Percentiles rank a stretch among this genome's conserved stretches.
These are phyloP conservation scores for Collybia sp. DNA, from an alignment of 768 basidiomycete species.

Conservation along the genomic window DNA sequence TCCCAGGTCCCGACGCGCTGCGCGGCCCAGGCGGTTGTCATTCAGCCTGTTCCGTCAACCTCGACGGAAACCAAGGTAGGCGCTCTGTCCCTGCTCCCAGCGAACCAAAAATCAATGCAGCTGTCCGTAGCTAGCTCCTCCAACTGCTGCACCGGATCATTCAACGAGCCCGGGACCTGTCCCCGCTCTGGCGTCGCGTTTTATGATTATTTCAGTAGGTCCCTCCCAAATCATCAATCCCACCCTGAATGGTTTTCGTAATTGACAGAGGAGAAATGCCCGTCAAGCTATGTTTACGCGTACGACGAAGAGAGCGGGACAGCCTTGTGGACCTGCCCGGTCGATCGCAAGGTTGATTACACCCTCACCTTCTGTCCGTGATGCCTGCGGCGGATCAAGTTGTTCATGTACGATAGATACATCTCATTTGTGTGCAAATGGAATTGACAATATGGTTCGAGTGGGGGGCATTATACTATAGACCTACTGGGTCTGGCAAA, in stretches of 20 bases:
- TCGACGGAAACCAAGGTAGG: constrained; percentile 31
- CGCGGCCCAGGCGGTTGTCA: background rate
- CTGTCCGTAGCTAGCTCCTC: constrained; percentile 9
- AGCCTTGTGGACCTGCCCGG: constrained; percentile 39
- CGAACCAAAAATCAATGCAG: background rate
- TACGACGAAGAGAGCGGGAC: constrained; percentile 40
- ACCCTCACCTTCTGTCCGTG: constrained; percentile 31
- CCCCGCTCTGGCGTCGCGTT: constrained; percentile 40
- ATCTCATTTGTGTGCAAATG: no score
- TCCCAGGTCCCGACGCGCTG: background rate
- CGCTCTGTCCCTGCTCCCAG: constrained; percentile 38
- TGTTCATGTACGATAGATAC: no score
- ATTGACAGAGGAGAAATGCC: constrained; percentile 26
- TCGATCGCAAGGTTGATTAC: constrained; percentile 21
- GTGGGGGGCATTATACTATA: no score
- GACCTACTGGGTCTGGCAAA: no score
- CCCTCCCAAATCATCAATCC: background rate
- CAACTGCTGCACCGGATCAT: constrained; percentile 17
- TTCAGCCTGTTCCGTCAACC: constrained; percentile 11
- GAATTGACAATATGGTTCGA: no score
- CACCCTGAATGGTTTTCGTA: background rate
- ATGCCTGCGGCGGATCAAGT: no score
- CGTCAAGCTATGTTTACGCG: constrained; percentile 36
- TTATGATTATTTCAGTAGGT: constrained; percentile 46
- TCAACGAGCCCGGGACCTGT: constrained; percentile 37